phyloP scores from a whole-genome alignment of 163 green algal genomes.

The Chlorella variabilis region DNA sequence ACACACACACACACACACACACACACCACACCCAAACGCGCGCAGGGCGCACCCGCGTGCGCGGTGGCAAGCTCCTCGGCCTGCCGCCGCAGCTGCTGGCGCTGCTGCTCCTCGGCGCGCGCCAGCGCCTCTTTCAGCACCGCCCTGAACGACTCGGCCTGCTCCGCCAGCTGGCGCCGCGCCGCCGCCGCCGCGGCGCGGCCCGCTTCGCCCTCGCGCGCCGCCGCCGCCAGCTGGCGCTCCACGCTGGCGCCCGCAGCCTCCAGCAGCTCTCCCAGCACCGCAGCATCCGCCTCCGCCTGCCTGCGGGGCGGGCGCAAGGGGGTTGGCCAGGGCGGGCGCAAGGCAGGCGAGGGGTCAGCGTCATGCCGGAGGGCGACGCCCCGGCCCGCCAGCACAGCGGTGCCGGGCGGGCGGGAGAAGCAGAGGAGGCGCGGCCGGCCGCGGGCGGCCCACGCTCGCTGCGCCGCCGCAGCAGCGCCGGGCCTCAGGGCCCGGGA shows the following conservation, averaged over 20 bases:
- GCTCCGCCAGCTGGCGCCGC: conserved; percentile 3
- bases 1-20: too few species aligned
- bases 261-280: conserved; percentile 11
- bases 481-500: too few species aligned
- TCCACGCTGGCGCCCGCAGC: not conserved
- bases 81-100: conserved; percentile 30
- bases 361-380: too few species aligned
- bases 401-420: too few species aligned
- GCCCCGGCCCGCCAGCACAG: too few species aligned
- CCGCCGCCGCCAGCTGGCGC: conserved; percentile 22
- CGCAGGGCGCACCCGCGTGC: conserved; percentile 28
- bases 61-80: conserved; percentile 27
- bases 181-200: conserved; percentile 8
- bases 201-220: not conserved
- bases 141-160: conserved; percentile 3
- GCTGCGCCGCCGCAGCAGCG: too few species aligned
- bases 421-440: too few species aligned
- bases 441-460: too few species aligned
- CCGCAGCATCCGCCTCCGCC: conserved; percentile 11
- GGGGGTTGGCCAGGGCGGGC: too few species aligned
- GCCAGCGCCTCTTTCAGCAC: conserved; percentile 19
- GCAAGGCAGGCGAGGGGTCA: too few species aligned
- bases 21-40: too few species aligned
- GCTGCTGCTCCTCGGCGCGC: conserved; percentile 5
- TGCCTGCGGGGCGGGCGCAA: conserved; percentile 26